A percentile compares a stretch with the other conserved stretches of the same genome.
These are phyloP conservation scores for Antitrichia curtipendula DNA, from an alignment of 225 moss, liverwort and hornwort species.

Conservation along the genomic window DNA sequence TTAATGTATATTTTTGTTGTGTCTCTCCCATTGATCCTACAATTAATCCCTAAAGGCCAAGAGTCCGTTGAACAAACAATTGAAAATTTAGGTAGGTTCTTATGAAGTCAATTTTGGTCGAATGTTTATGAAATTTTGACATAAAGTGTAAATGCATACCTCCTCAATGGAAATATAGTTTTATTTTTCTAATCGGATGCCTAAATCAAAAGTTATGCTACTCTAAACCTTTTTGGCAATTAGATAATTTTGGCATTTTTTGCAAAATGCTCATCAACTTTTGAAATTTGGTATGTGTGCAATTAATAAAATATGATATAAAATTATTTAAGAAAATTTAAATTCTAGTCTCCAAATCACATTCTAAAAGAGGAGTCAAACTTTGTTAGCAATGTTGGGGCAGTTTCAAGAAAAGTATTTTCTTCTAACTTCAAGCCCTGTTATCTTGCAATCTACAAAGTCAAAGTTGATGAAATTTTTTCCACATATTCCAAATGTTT, in stretches of 20 bases:
- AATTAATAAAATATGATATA: not conserved
- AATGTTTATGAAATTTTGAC: not conserved
- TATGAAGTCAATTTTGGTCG: not conserved
- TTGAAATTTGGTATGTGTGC: not conserved
- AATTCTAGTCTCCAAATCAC: not conserved
- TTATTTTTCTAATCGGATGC: rapidly evolving
- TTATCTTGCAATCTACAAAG: not conserved
- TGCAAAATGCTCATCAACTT: not conserved
- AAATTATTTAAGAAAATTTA: not conserved
- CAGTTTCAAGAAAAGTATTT: not conserved
- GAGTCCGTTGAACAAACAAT: rapidly evolving
- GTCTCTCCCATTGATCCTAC: not conserved
- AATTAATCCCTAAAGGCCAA: not conserved
- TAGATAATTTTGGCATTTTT: not conserved
- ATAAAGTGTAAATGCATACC: not conserved
- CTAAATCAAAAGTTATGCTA: rapidly evolving
- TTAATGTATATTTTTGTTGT: not conserved
- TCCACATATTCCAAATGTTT: not conserved
- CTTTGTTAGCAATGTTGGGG: rapidly evolving
- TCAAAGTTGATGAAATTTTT: not conserved
- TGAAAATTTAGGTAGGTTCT: rapidly evolving
- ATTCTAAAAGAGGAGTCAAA: not conserved
- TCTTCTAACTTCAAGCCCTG: not conserved
- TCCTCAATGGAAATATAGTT: rapidly evolving
- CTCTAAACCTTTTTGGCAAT: rapidly evolving